Conservation (phyloP, 805 yeast genomes). For the Suhomyces sp. region DNA sequence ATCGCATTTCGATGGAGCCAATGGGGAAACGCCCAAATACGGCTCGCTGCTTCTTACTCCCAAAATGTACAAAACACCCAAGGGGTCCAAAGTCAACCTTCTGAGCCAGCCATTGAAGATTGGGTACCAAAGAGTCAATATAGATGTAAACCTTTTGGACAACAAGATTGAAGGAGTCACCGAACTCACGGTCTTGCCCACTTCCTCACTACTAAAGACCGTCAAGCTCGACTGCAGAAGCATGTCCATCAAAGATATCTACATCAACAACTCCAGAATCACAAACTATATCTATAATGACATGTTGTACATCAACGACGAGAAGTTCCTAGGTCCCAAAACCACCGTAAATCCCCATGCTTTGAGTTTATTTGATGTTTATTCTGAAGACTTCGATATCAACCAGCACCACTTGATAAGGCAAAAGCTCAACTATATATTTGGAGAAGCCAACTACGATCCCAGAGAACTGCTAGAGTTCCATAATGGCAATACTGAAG, state of each 20-base stretch:
- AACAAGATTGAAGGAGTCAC: constrained; percentile 67
- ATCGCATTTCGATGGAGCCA: constrained; percentile 7
- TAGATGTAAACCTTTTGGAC: constrained; percentile 75
- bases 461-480: constrained; percentile 18
- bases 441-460: constrained; percentile 44
- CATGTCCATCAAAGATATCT: constrained; percentile 58
- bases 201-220: constrained; percentile 51
- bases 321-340: constrained; percentile 26
- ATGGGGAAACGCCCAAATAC: constrained; percentile 9
- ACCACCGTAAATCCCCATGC: constrained; percentile 8
- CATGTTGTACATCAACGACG: constrained; percentile 39
- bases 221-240: constrained; percentile 81
- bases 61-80: constrained; percentile 17
- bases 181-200: constrained; percentile 78
- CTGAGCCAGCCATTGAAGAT: constrained; percentile 57
- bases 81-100: constrained; percentile 17
- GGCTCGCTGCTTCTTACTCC: constrained; percentile 16
- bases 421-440: constrained; percentile 51
- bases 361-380: constrained; percentile 41
- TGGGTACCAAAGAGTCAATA: constrained; percentile 77
- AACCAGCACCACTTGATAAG: constrained; percentile 60
- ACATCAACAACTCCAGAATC: constrained; percentile 55
- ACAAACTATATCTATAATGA: constrained; percentile 59
- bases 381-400: constrained; percentile 38
- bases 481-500: constrained; percentile 52